These are phyloP conservation scores for Chalaropsis thielavioides DNA, from an alignment of 2,329 filamentous ascomycete species.

Conservation along the genomic window DNA sequence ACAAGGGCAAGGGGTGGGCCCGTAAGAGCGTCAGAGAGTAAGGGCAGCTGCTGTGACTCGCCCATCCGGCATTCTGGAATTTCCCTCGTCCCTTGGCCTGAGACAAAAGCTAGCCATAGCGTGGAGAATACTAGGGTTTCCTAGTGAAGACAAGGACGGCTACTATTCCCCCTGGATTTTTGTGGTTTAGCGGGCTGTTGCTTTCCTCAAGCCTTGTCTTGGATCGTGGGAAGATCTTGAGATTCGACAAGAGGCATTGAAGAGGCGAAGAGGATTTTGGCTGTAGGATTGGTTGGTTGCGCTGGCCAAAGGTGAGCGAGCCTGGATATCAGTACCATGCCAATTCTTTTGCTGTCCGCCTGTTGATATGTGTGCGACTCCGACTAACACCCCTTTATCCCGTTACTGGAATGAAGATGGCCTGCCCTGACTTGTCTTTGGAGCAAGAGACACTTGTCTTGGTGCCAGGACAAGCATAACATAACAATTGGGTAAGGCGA, in stretches of 20 bases:
- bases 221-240: background rate
- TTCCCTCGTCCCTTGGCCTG: background rate
- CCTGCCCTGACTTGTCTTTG: background rate
- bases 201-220: background rate
- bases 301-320: background rate
- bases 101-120: background rate
- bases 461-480: background rate
- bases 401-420: background rate
- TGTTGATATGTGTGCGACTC: background rate
- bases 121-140: conserved; percentile 1
- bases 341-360: no score
- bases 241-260: background rate
- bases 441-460: background rate
- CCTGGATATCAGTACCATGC: background rate
- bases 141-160: no score
- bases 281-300: no score
- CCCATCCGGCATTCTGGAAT: background rate
- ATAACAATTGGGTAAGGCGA: background rate
- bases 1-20: background rate
- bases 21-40: background rate
- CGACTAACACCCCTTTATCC: background rate
- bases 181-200: background rate
- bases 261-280: background rate
- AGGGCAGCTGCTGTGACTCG: background rate
- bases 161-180: background rate